Conservation (phyloP, 2,329 filamentous ascomycete genomes). For the Hymenoscyphus occultus region DNA sequence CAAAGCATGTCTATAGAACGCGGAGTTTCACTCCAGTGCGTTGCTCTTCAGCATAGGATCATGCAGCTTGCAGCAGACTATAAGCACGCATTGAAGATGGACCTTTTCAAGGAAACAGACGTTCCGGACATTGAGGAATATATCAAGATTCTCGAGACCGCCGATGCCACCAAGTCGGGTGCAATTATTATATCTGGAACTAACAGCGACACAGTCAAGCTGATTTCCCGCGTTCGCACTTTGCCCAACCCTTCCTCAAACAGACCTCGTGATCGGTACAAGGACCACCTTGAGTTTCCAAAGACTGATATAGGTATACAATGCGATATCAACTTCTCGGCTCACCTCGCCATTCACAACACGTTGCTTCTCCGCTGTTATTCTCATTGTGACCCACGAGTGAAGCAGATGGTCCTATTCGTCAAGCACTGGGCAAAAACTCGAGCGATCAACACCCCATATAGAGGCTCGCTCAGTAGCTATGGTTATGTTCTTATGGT, state of each 20-base stretch:
- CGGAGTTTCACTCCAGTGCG: constrained; percentile 39
- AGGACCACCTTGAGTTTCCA: constrained; percentile 70
- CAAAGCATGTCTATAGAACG: constrained; percentile 14
- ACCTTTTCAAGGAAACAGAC: constrained; percentile 43
- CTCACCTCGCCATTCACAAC: constrained; percentile 79
- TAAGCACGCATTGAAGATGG: constrained; percentile 50
- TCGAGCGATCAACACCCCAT: constrained; percentile 81
- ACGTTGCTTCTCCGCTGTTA: constrained; percentile 81
- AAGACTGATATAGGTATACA: constrained; percentile 76
- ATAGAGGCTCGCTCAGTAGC: constrained; percentile 80
- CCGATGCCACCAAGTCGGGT: constrained; percentile 34
- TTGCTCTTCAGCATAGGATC: constrained; percentile 45
- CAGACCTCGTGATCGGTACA: constrained; percentile 52
- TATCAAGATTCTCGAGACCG: constrained; percentile 46
- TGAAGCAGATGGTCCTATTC: constrained; percentile 76
- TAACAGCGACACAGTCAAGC: constrained; percentile 12
- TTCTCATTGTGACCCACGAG: constrained; percentile 72
- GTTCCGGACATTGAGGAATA: constrained; percentile 46
- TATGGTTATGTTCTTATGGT: constrained; percentile 94
- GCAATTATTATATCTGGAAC: constrained; percentile 7
- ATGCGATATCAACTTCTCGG: constrained; percentile 90
- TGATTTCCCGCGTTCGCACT: constrained; percentile 31
- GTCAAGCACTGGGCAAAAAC: constrained; percentile 88
- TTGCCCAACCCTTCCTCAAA: constrained; percentile 43
- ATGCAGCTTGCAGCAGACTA: constrained; percentile 56